These are phyloP conservation scores for Chlorokybus atmophyticus DNA, from an alignment of 139 green algal species.

Conservation along the genomic window DNA sequence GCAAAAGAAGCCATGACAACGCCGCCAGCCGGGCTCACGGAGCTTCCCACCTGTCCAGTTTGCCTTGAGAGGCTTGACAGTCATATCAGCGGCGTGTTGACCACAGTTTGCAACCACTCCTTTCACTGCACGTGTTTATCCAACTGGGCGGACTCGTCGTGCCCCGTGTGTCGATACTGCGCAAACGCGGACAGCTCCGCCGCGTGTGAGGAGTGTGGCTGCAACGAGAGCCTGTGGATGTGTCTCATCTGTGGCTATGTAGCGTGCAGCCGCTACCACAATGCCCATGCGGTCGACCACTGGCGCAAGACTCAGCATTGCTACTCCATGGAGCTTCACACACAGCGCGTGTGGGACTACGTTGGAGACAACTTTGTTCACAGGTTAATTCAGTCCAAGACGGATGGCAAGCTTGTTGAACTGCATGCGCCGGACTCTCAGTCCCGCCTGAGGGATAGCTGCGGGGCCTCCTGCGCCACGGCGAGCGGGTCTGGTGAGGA, in stretches of 20 bases:
- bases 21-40: conserved; percentile 44
- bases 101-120: conserved; percentile 86
- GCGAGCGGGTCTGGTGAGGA: not conserved
- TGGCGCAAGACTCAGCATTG: conserved; percentile 67
- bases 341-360: conserved; percentile 89
- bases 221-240: conserved; percentile 75
- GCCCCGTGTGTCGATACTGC: conserved; percentile 37
- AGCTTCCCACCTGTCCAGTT: conserved; percentile 87
- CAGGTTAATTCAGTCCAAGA: conserved; percentile 79
- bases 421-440: conserved; percentile 41
- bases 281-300: conserved; percentile 71
- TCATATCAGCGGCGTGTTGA: conserved; percentile 82
- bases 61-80: conserved; percentile 91
- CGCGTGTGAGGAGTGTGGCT: conserved; percentile 55
- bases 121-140: conserved; percentile 84
- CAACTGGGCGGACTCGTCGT: conserved; percentile 31
- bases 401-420: conserved; percentile 87
- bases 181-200: conserved; percentile 15
- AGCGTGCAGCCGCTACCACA: conserved; percentile 53
- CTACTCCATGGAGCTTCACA: conserved; percentile 69
- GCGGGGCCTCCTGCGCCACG: not conserved
- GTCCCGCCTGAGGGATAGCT: not conserved
- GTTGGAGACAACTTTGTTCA: conserved; percentile 88
- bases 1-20: conserved; percentile 1
- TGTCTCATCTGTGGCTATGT: conserved; percentile 92